Evolutionary conservation across 148 eudicot species (phyloP).

Genomic region (Selenicereus undatus): DNA sequence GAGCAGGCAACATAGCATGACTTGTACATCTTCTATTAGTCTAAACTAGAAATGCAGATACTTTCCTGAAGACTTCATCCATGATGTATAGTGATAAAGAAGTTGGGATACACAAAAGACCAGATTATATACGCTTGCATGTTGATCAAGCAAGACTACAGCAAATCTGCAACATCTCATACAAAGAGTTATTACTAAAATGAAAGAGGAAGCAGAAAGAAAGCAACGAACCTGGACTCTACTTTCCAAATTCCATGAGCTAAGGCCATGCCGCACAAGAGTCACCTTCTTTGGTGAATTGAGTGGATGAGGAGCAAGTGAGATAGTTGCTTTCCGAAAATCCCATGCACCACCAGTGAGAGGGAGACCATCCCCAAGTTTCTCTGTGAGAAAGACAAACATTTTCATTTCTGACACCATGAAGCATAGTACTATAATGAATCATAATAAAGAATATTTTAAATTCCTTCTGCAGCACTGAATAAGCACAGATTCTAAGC

Average conservation of each 20-base stretch:
- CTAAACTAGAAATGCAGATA: too few species aligned
- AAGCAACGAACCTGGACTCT: constrained; percentile 59
- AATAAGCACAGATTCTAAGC: background rate
- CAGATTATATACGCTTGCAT: too few species aligned
- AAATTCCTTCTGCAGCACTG: background rate
- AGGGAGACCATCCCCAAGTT: constrained; percentile 23
- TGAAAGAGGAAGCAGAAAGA: background rate
- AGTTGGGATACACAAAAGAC: too few species aligned
- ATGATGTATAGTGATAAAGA: too few species aligned
- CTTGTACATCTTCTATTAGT: too few species aligned
- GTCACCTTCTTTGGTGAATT: constrained; percentile 64
- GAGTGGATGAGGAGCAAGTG: constrained; percentile 41
- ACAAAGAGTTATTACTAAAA: background rate
- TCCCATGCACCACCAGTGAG: constrained; percentile 71
- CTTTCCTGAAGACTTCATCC: too few species aligned
- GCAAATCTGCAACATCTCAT: background rate
- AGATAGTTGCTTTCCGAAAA: constrained; percentile 57
- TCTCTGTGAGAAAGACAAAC: constrained; percentile 21
- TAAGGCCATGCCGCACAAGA: constrained; percentile 66
- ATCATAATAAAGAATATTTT: background rate
- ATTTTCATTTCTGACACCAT: background rate
- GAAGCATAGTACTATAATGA: background rate
- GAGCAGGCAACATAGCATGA: too few species aligned
- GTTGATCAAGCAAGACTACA: too few species aligned
- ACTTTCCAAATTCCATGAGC: constrained; percentile 69